phyloP scores from a whole-genome alignment of 2,329 filamentous ascomycete species.

The Cordyceps cicadae region DNA sequence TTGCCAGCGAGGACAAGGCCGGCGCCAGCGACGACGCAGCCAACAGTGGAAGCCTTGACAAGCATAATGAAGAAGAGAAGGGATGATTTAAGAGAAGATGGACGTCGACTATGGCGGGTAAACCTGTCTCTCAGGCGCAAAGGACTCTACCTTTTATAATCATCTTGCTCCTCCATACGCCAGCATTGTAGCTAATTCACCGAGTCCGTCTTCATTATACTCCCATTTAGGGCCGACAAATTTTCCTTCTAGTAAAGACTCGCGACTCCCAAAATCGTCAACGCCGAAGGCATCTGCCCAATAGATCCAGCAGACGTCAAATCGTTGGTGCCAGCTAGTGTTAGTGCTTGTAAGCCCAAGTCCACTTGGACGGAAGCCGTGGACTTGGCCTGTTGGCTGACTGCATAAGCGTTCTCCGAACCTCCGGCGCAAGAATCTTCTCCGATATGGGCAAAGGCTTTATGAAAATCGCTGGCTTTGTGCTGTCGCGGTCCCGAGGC shows the following conservation, averaged over 20 bases:
- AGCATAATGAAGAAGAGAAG: not conserved
- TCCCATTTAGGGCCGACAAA: not conserved
- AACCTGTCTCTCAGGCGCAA: not conserved
- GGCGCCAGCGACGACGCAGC: not conserved
- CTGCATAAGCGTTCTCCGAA: not conserved
- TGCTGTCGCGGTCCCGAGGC: not conserved
- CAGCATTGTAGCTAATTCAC: not conserved
- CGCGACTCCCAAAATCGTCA: not conserved
- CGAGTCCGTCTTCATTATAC: not conserved
- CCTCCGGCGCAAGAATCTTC: not conserved
- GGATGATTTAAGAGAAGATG: not conserved
- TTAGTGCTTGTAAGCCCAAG: not conserved
- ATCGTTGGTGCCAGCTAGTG: not conserved
- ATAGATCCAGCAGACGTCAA: not conserved
- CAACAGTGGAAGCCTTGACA: not conserved
- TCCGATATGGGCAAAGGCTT: not conserved
- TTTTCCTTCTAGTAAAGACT: not conserved
- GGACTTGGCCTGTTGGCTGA: not conserved
- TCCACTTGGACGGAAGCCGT: not conserved
- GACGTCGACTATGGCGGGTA: not conserved
- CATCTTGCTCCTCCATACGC: not conserved
- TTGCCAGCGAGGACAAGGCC: constrained; percentile 5
- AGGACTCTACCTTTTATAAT: not conserved
- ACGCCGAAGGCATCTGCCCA: not conserved
- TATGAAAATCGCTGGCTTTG: not conserved